Base-by-base conservation (phyloP, 108 stramenopile genomes). In the Mediolabrus comicus region DNA sequence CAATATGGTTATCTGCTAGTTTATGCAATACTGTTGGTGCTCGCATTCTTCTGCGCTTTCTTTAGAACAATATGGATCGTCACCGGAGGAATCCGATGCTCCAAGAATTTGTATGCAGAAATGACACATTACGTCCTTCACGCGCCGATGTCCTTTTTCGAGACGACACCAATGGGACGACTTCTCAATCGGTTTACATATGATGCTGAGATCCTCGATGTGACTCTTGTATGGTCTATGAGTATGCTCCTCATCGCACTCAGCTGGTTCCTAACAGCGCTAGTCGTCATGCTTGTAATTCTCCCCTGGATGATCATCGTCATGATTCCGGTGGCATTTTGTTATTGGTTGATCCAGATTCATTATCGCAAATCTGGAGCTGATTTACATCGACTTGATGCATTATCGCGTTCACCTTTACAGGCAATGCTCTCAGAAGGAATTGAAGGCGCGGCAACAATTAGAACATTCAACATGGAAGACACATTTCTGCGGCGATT, bases 161-260 rank as follows among this genome's bases (percentile, higher is more conserved):
- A 99, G 71, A 91, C 94, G 2, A 95, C 92, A 8, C 97, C 97
- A 2, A 80, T 96, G 68, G 98, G 98, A 25, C 86, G 98, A 14
- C 87, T 98, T 38, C 62, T 96, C 25, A 97, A 95, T 69, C 83
- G 98, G 19, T 97, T 98, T 72, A 92, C 93, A 8, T 96, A 92
- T 71, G 97, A 98, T 72, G 80, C 87, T 10, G 89, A 97, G 63
- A 88, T 91, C 49, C 72, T 90, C 26, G 93, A 94, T 64, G 69
- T 90, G 14, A 81, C 85, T 0, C 67, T 94, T 14, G 85, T 89
- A 27, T 79, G 87, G 71, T 72, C 72, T 16, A 94, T 91, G 82
- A 85, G 84, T 14, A 79, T 89, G 64, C 74, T 91, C 14, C 75
- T 94, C 46, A 91, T 87, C 35, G 67, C 88, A 11, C 31, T 53